phyloP scores from a whole-genome alignment of 75 land plant genomes.

The Picea sitchensis region DNA sequence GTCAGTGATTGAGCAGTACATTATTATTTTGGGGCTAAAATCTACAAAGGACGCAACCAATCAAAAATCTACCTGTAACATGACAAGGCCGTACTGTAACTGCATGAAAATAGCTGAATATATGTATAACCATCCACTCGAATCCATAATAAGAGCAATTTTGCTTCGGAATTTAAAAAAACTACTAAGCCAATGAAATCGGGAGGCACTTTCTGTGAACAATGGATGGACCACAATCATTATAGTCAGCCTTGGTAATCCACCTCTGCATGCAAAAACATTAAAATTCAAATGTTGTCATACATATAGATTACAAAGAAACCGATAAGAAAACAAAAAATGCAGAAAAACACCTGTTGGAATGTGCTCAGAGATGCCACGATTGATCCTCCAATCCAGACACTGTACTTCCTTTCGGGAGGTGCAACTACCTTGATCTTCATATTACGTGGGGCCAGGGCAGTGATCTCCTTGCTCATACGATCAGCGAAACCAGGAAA shows the following conservation, averaged over 20 bases:
- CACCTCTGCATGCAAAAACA: constrained; percentile 22
- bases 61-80: neutral
- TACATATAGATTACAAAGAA: too few species aligned
- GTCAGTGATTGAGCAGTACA: neutral
- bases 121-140: neutral
- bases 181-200: too few species aligned
- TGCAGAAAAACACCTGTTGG: constrained; percentile 28
- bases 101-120: neutral
- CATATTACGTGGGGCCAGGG: too few species aligned
- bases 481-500: too few species aligned
- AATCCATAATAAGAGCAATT: neutral
- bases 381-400: too few species aligned
- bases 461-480: too few species aligned
- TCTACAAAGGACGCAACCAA: neutral
- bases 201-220: neutral
- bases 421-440: too few species aligned
- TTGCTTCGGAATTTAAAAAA: neutral
- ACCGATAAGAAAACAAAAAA: neutral
- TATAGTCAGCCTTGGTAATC: constrained; percentile 30
- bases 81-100: neutral
- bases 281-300: too few species aligned
- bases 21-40: constrained; percentile 1
- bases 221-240: neutral
- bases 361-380: too few species aligned
- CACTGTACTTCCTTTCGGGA: too few species aligned